Conservation (phyloP, 106 monocot genomes). For the Allium cepa region DNA sequence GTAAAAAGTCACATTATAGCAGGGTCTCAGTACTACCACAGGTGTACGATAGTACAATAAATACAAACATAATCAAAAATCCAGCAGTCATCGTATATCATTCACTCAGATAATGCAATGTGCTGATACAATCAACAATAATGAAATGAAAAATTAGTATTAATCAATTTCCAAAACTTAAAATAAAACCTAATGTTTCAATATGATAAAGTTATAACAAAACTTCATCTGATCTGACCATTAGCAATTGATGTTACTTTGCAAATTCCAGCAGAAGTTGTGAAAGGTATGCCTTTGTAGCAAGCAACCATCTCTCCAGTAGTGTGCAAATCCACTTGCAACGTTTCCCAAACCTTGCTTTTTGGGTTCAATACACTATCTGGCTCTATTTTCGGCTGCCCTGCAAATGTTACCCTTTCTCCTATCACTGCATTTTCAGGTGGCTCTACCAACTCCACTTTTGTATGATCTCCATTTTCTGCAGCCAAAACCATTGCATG, state of each 20-base stretch:
- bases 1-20: too few species aligned
- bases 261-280: slow-evolving; percentile 77
- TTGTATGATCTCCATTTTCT: slow-evolving; percentile 64
- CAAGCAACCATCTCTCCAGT: slow-evolving; percentile 49
- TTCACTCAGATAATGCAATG: too few species aligned
- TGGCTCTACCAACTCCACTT: slow-evolving; percentile 87
- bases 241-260: slow-evolving; percentile 63
- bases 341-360: slow-evolving; percentile 87
- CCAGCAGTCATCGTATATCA: too few species aligned
- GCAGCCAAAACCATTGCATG: slow-evolving; percentile 98
- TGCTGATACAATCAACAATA: too few species aligned
- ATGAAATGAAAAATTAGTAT: too few species aligned
- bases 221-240: slow-evolving; percentile 53
- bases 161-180: too few species aligned
- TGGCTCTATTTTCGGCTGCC: slow-evolving; percentile 41
- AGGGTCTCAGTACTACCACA: too few species aligned
- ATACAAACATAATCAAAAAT: too few species aligned
- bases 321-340: slow-evolving; percentile 63
- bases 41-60: too few species aligned
- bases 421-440: slow-evolving; percentile 57
- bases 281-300: slow-evolving; percentile 72
- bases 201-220: background rate
- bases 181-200: too few species aligned
- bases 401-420: slow-evolving; percentile 61
- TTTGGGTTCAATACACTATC: slow-evolving; percentile 42